Evolutionary conservation across 108 stramenopile species (phyloP), one percentile per base, ranked within the genome.

Genomic region (Nitzschia inconspicua): DNA sequence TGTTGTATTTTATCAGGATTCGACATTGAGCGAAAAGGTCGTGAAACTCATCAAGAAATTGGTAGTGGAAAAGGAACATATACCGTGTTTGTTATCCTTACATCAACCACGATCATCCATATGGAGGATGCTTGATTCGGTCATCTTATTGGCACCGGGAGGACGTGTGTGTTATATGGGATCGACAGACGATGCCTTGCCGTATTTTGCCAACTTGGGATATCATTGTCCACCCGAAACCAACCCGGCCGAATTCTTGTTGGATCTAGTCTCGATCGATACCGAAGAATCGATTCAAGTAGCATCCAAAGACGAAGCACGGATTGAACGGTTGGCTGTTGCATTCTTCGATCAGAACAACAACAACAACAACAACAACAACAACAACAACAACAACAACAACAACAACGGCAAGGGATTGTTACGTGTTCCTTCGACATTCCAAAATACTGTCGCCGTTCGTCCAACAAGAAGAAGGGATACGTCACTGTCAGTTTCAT

Each of bases 211-310:
- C 28, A 41, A 52, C 19, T 29, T 91, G 36, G 87, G 87, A 5
- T 89, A 73, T 63, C 48, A 60, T 26, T 87, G 87, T 51, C 90
- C 87, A 11, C 32, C 28, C 14, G 64, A 85, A 36, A 85, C 85
- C 3, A 92, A 92, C 67, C 88, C 90, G 9, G 91, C 91, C 7
- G 94, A 95, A 54, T 95, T 78, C 53, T 68, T 86, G 20, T 73
- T 92, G 24, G 94, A 95, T 52, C 59, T 95, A 20, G 89, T 92
- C 1, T 78, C 85, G 9, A 60, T 87, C 3, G 82, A 92, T 63
- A 48, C 44, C 16, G 90, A 86, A 44, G 86, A 88, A 61, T 41
- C 51, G 0, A 60, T 56, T 11, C 68, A 82, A 39, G 63, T 77
- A 35, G 70, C 76, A 23, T 29, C 9, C 5, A 25, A 67, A 31